Evolutionary conservation across 352 stramenopile genomes (phyloP), one percentile per base, ranked within the genome.

Genomic region (Peronospora farinosa): DNA sequence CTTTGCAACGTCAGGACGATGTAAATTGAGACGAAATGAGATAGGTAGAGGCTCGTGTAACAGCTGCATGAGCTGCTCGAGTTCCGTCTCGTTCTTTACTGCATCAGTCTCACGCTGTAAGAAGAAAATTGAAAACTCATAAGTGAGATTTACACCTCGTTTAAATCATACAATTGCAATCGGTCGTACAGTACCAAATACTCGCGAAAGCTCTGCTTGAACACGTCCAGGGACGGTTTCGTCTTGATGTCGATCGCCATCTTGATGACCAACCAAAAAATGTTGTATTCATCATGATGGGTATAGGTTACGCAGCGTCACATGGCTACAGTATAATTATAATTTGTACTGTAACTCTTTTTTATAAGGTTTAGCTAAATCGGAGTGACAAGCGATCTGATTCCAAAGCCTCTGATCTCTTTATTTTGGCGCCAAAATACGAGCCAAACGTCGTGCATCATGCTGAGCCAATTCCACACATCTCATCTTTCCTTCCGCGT

Each of bases 171-270:
- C 13, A 23, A 6, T n/a, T 7, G 15, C 11, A n/a, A 4, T 6
- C 36, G 40, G 45, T 27, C 21, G 12, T 33, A 3, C 16, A 42
- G 42, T 50, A 76, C 62, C 57, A 79, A 37, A 35, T 73, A 93
- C 61, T 93, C 82, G 57, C 74, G 77, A 67, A 93, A 91, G 56
- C 77, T 88, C 51, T 84, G 70, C 63, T 91, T 90, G 73, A 77
- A 91, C 35, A 86, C 63, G 49, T 81, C 79, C 11, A 89, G 63
- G 16, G 77, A 64, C 33, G 74, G 61, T 58, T 82, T 86, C 23
- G 69, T 15, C n/a, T 40, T 63, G 44, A 19, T 31, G 13, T 53
- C 43, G 0, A 19, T 49, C 25, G 47, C n/a, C 51, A 63, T 55
- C 4, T 51, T 3, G 51, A 47, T 63, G 37, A 49, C 38, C 57